Conservation (phyloP, 805 yeast species). For the Wickerhamiella shivajii region DNA sequence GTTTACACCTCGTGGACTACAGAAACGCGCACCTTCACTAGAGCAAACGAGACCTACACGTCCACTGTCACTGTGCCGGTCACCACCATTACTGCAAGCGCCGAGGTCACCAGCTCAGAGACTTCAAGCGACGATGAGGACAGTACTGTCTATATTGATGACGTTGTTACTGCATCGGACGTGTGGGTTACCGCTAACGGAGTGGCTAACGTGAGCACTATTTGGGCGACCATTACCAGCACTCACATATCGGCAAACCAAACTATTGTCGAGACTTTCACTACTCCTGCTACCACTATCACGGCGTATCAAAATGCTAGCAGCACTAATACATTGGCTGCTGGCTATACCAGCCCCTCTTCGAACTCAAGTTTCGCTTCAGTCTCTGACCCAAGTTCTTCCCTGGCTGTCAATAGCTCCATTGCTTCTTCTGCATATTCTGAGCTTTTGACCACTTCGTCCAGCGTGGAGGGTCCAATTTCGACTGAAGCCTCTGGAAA, state of each 20-base stretch:
- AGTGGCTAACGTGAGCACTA: conserved; percentile 2
- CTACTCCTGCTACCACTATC: conserved; percentile 5
- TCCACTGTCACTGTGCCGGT: conserved; percentile 3
- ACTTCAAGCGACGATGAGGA: too few species aligned
- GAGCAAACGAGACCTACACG: too few species aligned
- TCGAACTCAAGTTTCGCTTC: too few species aligned
- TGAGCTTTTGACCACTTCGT: too few species aligned
- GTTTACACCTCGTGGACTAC: neutral
- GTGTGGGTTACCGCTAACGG: conserved; percentile 4
- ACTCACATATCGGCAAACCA: conserved; percentile 2
- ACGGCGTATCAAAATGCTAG: conserved; percentile 1
- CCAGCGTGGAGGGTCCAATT: too few species aligned
- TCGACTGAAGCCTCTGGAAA: too few species aligned
- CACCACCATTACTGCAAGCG: neutral
- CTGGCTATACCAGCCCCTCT: too few species aligned
- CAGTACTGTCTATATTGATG: conserved; percentile 2
- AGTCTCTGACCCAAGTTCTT: too few species aligned
- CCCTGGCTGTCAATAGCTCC: too few species aligned
- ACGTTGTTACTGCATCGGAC: neutral
- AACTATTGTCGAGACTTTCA: conserved; percentile 4
- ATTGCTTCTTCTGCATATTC: too few species aligned
- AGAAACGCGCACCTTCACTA: neutral
- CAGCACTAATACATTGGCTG: too few species aligned
- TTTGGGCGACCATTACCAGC: conserved; percentile 3
- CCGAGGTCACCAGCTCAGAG: neutral